Conservation (phyloP, 2,329 filamentous ascomycete species). For the Aspergillus fischeri region DNA sequence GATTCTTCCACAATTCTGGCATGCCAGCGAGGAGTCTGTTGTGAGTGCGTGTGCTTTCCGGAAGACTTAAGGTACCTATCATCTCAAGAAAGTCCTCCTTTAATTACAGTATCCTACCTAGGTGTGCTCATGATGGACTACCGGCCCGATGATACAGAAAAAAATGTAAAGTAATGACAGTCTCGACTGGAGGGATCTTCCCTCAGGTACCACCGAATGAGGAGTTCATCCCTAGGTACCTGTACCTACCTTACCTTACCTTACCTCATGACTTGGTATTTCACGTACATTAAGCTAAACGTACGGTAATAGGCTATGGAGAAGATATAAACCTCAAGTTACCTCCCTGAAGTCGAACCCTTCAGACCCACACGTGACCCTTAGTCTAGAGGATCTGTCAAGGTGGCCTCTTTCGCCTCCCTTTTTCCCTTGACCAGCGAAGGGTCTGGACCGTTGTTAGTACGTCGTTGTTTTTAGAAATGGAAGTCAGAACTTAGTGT, state of each 20-base stretch:
- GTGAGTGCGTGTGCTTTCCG: neutral
- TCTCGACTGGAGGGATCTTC: neutral
- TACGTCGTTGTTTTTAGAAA: neutral
- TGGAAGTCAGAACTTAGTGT: neutral
- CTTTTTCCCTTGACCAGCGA: neutral
- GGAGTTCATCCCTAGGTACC: too few relatives aligned
- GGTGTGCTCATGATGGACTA: neutral
- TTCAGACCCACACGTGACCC: constrained; percentile 15
- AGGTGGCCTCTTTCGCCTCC: constrained; percentile 14
- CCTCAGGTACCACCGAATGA: too few relatives aligned
- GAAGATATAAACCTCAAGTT: too few relatives aligned
- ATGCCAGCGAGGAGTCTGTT: neutral
- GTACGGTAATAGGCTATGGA: too few relatives aligned
- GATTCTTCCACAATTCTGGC: neutral
- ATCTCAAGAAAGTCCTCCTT: neutral
- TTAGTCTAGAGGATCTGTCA: constrained; percentile 11
- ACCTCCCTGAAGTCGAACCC: constrained; percentile 6
- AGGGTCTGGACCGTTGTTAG: neutral
- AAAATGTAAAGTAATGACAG: neutral
- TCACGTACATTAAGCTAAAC: neutral
- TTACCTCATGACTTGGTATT: neutral
- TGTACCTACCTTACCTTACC: too few relatives aligned
- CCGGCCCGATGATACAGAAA: neutral
- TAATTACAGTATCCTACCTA: neutral
- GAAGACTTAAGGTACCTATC: neutral